These are phyloP conservation scores for Chaetoceros tenuissimus DNA, from an alignment of 108 stramenopile species.

Conservation along the genomic window DNA sequence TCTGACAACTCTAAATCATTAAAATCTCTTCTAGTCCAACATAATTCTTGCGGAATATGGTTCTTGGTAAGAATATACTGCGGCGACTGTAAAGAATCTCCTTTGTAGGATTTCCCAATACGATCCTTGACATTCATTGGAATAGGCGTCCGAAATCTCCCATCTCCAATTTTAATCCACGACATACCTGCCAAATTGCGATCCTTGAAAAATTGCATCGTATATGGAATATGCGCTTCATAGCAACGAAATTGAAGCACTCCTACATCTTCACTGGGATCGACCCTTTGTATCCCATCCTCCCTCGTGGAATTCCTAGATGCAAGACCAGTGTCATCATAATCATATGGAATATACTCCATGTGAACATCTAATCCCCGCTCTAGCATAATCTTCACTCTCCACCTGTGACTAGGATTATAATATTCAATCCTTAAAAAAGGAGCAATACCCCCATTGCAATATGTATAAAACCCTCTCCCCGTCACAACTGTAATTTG, in stretches of 20 bases:
- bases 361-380: constrained; percentile 55
- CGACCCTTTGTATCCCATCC: too few species aligned
- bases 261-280: constrained; percentile 11
- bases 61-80: background rate
- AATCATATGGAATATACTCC: constrained; percentile 50
- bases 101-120: constrained; percentile 10
- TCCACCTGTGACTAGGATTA: constrained; percentile 71
- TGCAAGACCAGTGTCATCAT: background rate
- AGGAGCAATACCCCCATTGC: constrained; percentile 58
- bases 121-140: constrained; percentile 16
- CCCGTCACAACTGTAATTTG: constrained; percentile 59
- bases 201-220: constrained; percentile 87
- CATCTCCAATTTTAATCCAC: constrained; percentile 57
- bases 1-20: background rate
- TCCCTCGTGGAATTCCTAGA: constrained; percentile 4
- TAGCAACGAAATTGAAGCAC: constrained; percentile 72
- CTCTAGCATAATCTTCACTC: constrained; percentile 72
- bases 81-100: background rate
- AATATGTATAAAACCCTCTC: constrained; percentile 81
- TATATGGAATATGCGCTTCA: constrained; percentile 87
- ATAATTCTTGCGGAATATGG: constrained; percentile 10
- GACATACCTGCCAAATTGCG: constrained; percentile 66
- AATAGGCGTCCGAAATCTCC: constrained; percentile 41
- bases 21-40: background rate
- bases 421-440: constrained; percentile 80